Evolutionary conservation across 805 yeast genomes (phyloP).

Genomic region (Brettanomyces naardenensis): DNA sequence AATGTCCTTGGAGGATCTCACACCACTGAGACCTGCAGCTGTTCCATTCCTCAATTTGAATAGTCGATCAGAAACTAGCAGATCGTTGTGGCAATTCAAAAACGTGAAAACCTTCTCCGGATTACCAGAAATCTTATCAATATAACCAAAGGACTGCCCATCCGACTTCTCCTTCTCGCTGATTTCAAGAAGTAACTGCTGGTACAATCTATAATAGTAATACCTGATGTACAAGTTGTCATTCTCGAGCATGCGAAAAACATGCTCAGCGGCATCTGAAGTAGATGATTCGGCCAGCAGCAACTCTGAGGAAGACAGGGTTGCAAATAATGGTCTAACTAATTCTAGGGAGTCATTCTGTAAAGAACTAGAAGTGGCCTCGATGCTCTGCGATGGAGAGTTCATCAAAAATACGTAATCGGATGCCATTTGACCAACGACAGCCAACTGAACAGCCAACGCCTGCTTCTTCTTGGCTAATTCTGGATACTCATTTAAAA

Average conservation of each 20-base stretch:
- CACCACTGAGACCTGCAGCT: constrained; percentile 61
- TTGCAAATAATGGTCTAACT: not conserved
- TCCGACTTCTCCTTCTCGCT: no score
- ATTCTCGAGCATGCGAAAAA: not conserved
- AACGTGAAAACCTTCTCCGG: not conserved
- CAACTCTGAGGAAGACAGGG: not conserved
- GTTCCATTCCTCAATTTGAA: constrained; percentile 50
- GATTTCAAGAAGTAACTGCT: not conserved
- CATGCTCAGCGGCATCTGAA: not conserved
- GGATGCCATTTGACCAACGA: constrained; percentile 28
- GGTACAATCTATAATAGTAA: not conserved
- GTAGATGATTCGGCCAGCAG: not conserved
- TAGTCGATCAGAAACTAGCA: constrained; percentile 29
- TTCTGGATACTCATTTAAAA: not conserved
- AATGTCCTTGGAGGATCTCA: constrained; percentile 32
- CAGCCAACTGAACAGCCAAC: constrained; percentile 16
- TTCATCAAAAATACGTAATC: constrained; percentile 26
- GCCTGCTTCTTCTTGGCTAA: constrained; percentile 3
- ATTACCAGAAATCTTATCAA: not conserved
- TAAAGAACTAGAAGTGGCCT: not conserved
- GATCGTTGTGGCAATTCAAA: constrained; percentile 27
- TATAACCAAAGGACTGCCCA: not conserved
- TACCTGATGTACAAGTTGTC: not conserved
- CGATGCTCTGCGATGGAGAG: constrained; percentile 23
- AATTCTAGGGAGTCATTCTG: not conserved